Base-by-base conservation (phyloP, 495 filamentous ascomycete genomes). In the Podospora didyma region DNA sequence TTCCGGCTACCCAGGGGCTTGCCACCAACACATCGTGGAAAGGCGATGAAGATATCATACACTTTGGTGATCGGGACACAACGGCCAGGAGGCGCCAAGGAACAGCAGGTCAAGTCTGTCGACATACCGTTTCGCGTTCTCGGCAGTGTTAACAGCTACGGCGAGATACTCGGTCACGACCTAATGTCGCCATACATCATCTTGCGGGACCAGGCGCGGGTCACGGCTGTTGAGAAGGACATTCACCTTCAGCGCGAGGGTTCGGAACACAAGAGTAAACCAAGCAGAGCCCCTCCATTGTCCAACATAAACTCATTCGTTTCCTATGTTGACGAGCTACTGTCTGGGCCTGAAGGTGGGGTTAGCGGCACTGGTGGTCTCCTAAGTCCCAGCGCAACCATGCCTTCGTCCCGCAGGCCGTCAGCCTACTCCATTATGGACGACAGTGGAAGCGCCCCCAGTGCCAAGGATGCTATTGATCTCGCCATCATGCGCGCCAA, bases 81-180 rank as follows among this genome's bases (percentile, higher is more conserved):
- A 67, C 74, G 93, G 48, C 85, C 93, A 3, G 90, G 89, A 19
- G 85, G 83, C 16, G 75, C 80, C 11, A 85, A 82, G 55, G 88
- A 92, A 58, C 84, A 90, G 60, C 90, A 93, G 63, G 86, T 97
- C 51, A 89, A 87, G 64, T 88, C 89, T n/a, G 88, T 96, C 24
- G 92, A 96, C 54, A 79, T 97, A 24, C 94, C 95, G 2, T 97
- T 98, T 67, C 86, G 92, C n/a, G 89, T 98, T 3, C 85, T 96
- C 26, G 90, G 91, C 34, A 88, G 90, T 56, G 90, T 96, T 34
- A 94, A 93, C 74, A 83, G 62, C 53, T 70, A 82, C 56, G 80
- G 80, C 24, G 80, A 83, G 72, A 82, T 82, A 22, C 71, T 82
- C 2, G 80, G 78, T 5, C 94, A 98, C 65, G 91, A 98, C 68